Evolutionary conservation across 768 basidiomycete species (phyloP).

Genomic region (Daedalea quercina): DNA sequence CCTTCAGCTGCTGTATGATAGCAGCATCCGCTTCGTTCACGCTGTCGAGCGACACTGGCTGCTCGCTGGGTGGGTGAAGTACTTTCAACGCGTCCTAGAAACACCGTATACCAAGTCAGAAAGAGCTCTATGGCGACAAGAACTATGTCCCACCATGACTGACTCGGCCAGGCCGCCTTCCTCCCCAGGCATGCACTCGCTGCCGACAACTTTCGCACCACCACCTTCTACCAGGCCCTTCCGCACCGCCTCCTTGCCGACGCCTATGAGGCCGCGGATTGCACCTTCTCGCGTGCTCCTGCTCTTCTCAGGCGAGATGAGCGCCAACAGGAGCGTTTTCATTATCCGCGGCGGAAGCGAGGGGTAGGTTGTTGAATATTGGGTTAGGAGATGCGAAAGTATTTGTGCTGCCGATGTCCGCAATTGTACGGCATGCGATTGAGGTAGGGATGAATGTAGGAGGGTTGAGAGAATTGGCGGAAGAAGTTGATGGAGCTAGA

Average conservation of each 20-base stretch:
- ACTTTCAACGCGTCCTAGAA: conserved; percentile 55
- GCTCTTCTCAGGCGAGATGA: conserved; percentile 65
- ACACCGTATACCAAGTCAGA: conserved; percentile 11
- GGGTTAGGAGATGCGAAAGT: conserved; percentile 72
- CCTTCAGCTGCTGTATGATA: conserved; percentile 39
- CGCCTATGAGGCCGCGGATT: conserved; percentile 76
- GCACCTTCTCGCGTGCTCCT: conserved; percentile 86
- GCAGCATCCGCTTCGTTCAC: conserved; percentile 40
- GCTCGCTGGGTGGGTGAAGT: conserved; percentile 50
- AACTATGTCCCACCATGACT: conserved; percentile 67
- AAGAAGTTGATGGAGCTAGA: conserved; percentile 89
- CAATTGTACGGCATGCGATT: conserved; percentile 60
- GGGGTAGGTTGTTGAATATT: conserved; percentile 85
- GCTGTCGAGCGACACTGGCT: conserved; percentile 50
- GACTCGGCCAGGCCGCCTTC: conserved; percentile 45
- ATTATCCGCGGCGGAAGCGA: conserved; percentile 84
- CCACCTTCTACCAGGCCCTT: conserved; percentile 80
- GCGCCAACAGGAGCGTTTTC: conserved; percentile 87
- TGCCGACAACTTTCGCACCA: conserved; percentile 69
- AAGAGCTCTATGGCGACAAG: no score
- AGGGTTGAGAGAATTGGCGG: conserved; percentile 90
- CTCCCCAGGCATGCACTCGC: conserved; percentile 46
- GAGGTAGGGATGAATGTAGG: conserved; percentile 79
- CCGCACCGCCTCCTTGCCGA: conserved; percentile 79
- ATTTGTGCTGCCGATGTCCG: conserved; percentile 81